A percentile compares a stretch with the other conserved stretches of the same genome.
Conservation (phyloP, 78 protist genomes). For the slime mould (Dictyostelium discoideum) region DNA sequence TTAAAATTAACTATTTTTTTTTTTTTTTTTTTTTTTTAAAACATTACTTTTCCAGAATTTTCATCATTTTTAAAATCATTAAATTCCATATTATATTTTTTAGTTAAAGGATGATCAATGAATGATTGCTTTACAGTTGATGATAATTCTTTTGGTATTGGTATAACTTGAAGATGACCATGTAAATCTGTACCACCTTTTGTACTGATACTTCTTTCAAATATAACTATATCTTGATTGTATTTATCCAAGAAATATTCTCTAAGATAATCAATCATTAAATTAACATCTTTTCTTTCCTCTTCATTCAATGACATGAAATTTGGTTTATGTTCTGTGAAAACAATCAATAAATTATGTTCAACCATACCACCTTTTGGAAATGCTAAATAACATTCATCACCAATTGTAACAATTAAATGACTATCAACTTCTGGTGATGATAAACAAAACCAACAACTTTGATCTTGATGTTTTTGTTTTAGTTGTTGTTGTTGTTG, state of each 20-base stretch:
- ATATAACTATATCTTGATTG: conserved; percentile 3
- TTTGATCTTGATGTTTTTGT: not conserved
- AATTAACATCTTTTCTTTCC: conserved; percentile 16
- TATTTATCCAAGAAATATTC: not conserved
- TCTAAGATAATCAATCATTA: conserved; percentile 3
- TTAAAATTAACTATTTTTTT: too few species aligned
- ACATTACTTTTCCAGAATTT: not conserved
- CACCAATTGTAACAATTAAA: conserved; percentile 51
- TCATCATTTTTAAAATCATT: not conserved
- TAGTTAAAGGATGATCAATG: not conserved
- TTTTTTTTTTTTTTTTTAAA: too few species aligned
- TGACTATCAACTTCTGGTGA: conserved; percentile 73
- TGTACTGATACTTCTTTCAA: conserved; percentile 52
- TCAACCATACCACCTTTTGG: conserved; percentile 72
- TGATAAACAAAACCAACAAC: conserved; percentile 84
- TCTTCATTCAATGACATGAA: not conserved
- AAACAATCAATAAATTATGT: conserved; percentile 47
- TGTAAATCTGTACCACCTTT: conserved; percentile 15
- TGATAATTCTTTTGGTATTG: conserved; percentile 30
- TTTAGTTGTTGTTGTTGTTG: not conserved
- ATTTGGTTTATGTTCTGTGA: conserved; percentile 58
- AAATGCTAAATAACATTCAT: conserved; percentile 71
- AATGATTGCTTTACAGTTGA: conserved; percentile 17
- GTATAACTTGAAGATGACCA: conserved; percentile 82
- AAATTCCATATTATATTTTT: conserved; percentile 1